These are phyloP conservation scores for Elaphomyces granulatus DNA, from an alignment of 495 filamentous ascomycete genomes.

Conservation along the genomic window DNA sequence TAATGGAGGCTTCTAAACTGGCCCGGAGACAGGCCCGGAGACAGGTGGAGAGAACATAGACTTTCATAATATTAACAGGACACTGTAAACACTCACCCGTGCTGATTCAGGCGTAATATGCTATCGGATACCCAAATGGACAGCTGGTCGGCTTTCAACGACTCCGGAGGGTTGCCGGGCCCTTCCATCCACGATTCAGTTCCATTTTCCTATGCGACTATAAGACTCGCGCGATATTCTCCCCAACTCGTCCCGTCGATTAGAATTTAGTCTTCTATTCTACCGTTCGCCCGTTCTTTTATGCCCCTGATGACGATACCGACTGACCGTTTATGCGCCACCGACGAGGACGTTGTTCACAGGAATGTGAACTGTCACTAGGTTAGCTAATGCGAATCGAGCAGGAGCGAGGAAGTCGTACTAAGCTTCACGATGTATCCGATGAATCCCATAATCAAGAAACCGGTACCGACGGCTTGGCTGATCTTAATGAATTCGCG, in stretches of 20 bases:
- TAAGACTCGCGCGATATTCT: no score
- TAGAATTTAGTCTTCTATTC: no score
- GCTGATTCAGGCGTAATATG: constrained; percentile 1
- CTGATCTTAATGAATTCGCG: constrained; percentile 89
- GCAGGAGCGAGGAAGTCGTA: constrained; percentile 16
- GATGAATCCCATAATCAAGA: constrained; percentile 66
- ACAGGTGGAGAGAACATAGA: not conserved
- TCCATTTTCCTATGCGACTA: no score
- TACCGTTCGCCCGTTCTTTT: no score
- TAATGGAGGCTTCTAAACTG: no score
- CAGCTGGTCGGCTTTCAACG: no score
- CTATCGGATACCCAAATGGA: no score
- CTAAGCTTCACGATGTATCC: constrained; percentile 93
- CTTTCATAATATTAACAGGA: constrained; percentile 2
- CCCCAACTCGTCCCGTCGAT: no score
- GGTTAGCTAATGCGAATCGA: not conserved
- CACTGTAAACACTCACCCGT: constrained; percentile 1
- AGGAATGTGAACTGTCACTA: constrained; percentile 53
- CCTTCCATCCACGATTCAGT: no score
- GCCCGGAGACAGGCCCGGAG: constrained; percentile 6
- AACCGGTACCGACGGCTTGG: constrained; percentile 88
- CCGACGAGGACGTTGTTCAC: constrained; percentile 75
- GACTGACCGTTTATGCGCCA: not conserved
- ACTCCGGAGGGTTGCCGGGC: no score
- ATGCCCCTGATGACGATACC: no score